phyloP scores from a whole-genome alignment of 805 yeast species.

The Naumovozyma baii region DNA sequence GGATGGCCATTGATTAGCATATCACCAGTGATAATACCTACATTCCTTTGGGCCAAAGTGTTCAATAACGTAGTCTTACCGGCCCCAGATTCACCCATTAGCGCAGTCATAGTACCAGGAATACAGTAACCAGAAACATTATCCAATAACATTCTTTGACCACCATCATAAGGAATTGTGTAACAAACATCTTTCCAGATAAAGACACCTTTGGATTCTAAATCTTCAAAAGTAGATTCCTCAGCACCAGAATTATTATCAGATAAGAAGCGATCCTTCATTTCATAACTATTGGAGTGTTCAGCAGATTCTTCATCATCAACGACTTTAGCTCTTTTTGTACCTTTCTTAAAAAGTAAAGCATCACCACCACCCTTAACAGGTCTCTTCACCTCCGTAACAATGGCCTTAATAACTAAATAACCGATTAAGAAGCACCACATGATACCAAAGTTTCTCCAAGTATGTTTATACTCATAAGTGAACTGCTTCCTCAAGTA shows the following conservation, averaged over 20 bases:
- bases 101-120: constrained; percentile 67
- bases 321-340: constrained; percentile 9
- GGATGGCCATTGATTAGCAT: constrained; percentile 48
- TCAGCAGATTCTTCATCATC: constrained; percentile 16
- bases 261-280: constrained; percentile 10
- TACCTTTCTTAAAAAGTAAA: constrained; percentile 47
- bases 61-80: constrained; percentile 66
- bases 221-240: constrained; percentile 13
- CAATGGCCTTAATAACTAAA: constrained; percentile 13
- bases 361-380: constrained; percentile 28
- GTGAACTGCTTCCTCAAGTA: constrained; percentile 42
- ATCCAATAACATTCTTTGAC: constrained; percentile 44
- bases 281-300: constrained; percentile 4
- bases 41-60: constrained; percentile 53
- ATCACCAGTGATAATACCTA: constrained; percentile 58
- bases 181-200: constrained; percentile 66
- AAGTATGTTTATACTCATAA: constrained; percentile 50
- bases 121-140: constrained; percentile 67
- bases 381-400: constrained; percentile 20
- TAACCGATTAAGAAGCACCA: constrained; percentile 36
- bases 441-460: constrained; percentile 75
- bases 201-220: constrained; percentile 39
- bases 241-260: constrained; percentile 2
- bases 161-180: constrained; percentile 49
- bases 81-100: constrained; percentile 69